Evolutionary conservation across 176 grass and related monocot genomes (phyloP).

Genomic region (Hordeum vulgare): DNA sequence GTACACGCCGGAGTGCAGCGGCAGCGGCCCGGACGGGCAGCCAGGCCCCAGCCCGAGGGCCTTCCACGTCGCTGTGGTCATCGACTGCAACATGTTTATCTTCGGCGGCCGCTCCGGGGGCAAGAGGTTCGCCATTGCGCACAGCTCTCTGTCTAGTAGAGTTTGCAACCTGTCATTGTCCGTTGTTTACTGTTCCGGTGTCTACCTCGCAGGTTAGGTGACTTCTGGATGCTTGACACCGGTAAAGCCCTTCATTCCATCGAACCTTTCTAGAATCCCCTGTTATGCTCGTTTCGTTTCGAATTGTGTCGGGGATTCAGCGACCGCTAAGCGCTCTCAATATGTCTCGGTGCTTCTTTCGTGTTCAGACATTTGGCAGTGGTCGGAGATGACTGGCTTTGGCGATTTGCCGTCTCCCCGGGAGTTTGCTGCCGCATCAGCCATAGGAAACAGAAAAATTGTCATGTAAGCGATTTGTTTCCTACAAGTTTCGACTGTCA

Average conservation of each 20-base stretch:
- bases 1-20: slow-evolving; percentile 84
- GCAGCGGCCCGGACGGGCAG: slow-evolving; percentile 57
- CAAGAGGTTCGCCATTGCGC: slow-evolving; percentile 49
- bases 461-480: slow-evolving; percentile 61
- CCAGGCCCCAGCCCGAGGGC: slow-evolving; percentile 65
- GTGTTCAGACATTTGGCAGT: slow-evolving; percentile 87
- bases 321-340: not conserved
- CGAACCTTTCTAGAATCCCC: not conserved
- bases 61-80: slow-evolving; percentile 71
- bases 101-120: slow-evolving; percentile 73
- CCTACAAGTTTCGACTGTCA: not conserved
- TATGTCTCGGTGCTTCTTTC: slow-evolving; percentile 1
- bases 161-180: not conserved
- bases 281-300: not conserved
- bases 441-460: slow-evolving; percentile 93
- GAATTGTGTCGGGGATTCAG: not conserved
- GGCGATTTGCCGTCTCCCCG: slow-evolving; percentile 88
- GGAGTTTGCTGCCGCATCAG: slow-evolving; percentile 80
- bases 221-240: slow-evolving; percentile 99
- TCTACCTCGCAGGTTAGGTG: slow-evolving; percentile 57
- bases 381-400: slow-evolving; percentile 87
- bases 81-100: slow-evolving; percentile 79
- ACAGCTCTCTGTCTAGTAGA: not conserved
- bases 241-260: slow-evolving; percentile 25
- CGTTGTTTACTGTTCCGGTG: not conserved